Evolutionary conservation across 331 rosid genomes (phyloP).

Genomic region (Rhamnella rubrinervis): DNA sequence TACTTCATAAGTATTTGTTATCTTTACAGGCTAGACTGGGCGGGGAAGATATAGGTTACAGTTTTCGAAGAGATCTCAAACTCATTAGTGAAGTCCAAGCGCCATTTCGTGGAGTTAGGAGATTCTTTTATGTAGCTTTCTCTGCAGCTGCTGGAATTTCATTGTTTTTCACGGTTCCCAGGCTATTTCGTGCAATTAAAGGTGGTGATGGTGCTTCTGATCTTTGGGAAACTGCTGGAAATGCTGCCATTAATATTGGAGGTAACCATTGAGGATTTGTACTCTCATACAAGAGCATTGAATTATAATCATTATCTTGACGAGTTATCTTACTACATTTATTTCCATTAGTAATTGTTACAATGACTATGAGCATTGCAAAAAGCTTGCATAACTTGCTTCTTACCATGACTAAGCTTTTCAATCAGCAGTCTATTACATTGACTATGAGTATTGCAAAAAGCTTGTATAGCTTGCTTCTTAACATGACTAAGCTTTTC

Average conservation of each 20-base stretch:
- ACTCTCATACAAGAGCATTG: slow-evolving; percentile 28
- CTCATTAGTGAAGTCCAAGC: slow-evolving; percentile 99
- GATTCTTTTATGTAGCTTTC: slow-evolving; percentile 77
- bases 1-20: slow-evolving; percentile 15
- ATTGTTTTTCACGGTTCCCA: slow-evolving; percentile 65
- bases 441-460: slow-evolving; percentile 20
- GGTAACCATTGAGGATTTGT: slow-evolving; percentile 51
- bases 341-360: slow-evolving; percentile 16
- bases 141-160: slow-evolving; percentile 97
- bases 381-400: slow-evolving; percentile 23
- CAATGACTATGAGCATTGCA: slow-evolving; percentile 18
- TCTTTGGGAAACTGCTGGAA: slow-evolving; percentile 81
- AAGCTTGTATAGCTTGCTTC: slow-evolving; percentile 28
- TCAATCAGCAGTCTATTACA: slow-evolving; percentile 54
- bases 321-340: slow-evolving; percentile 1
- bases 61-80: slow-evolving; percentile 96
- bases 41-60: slow-evolving; percentile 89
- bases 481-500: slow-evolving; percentile 58
- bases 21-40: slow-evolving; percentile 79
- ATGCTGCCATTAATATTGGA: slow-evolving; percentile 85
- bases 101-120: slow-evolving; percentile 94
- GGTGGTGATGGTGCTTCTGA: slow-evolving; percentile 90
- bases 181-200: slow-evolving; percentile 59
- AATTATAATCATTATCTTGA: slow-evolving; percentile 16
- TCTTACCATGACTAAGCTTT: slow-evolving; percentile 59